Percentiles rank a stretch among this genome's conserved stretches.
These are phyloP conservation scores for Cocos nucifera DNA, from an alignment of 176 grass and related monocot genomes.

Conservation along the genomic window DNA sequence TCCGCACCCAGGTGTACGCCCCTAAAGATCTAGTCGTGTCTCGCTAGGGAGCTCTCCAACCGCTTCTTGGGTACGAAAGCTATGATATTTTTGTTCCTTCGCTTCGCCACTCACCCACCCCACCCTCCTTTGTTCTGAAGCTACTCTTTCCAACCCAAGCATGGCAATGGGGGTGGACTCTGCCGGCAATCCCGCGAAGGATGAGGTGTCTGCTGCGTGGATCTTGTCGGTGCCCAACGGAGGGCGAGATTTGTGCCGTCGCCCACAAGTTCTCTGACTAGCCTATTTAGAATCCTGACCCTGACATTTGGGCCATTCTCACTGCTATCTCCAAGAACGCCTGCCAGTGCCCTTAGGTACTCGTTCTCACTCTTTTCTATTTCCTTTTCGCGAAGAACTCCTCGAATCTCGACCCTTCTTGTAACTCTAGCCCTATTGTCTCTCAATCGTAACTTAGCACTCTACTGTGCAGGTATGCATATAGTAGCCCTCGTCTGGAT, in stretches of 20 bases:
- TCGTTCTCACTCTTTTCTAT: neutral
- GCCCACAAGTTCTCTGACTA: conserved; percentile 65
- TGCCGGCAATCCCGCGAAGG: conserved; percentile 22
- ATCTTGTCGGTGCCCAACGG: conserved; percentile 21
- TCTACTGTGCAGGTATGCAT: too few species aligned
- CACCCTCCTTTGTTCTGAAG: too few species aligned
- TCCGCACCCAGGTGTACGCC: too few species aligned
- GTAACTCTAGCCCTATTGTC: neutral
- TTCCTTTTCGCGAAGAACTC: neutral
- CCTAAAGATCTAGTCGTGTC: too few species aligned
- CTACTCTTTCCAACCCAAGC: too few species aligned
- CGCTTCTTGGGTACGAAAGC: too few species aligned
- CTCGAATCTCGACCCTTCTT: conserved; percentile 12
- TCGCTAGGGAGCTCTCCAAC: too few species aligned
- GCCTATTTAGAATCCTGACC: conserved; percentile 50
- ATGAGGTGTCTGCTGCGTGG: conserved; percentile 10
- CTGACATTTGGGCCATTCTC: conserved; percentile 71
- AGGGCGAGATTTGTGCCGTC: conserved; percentile 52
- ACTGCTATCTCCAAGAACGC: conserved; percentile 72
- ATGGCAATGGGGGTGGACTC: conserved; percentile 7
- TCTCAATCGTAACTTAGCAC: too few species aligned
- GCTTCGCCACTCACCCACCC: too few species aligned
- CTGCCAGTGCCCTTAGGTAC: conserved; percentile 60
- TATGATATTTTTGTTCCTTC: too few species aligned
- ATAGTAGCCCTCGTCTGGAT: too few species aligned